Evolutionary conservation across 345 rosid genomes (phyloP).

Genomic region (Salix dunnii): DNA sequence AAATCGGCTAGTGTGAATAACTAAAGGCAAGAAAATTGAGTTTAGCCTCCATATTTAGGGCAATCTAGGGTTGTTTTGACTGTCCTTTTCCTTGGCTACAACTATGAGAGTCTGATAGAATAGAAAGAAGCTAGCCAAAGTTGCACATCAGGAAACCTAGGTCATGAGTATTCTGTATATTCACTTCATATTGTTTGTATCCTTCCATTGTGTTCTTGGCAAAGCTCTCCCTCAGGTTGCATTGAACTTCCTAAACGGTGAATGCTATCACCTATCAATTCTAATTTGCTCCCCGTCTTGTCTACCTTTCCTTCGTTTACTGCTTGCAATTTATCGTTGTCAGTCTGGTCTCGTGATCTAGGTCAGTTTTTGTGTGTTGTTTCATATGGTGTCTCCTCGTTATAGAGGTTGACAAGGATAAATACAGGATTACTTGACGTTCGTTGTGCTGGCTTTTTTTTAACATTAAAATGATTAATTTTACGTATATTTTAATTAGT

Average conservation of each 20-base stretch:
- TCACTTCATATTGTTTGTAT: background rate
- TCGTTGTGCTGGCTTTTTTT: no score
- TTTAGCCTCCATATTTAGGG: constrained; percentile 1
- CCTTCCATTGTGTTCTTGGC: background rate
- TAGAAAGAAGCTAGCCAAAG: background rate
- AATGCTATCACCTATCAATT: background rate
- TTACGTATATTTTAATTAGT: no score
- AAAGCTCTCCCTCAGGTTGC: background rate
- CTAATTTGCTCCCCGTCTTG: background rate
- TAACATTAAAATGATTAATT: no score
- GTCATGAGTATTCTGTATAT: background rate
- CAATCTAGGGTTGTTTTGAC: background rate
- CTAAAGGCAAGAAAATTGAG: background rate
- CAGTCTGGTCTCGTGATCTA: background rate
- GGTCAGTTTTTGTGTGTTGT: background rate
- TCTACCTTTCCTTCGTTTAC: background rate
- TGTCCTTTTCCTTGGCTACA: background rate
- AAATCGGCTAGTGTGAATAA: constrained; percentile 9
- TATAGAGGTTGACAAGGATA: no score
- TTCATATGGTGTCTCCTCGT: no score
- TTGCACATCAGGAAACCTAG: background rate
- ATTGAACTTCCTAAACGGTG: background rate
- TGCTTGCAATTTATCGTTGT: background rate
- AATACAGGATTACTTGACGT: no score
- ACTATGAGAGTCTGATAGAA: background rate